These are phyloP conservation scores for Rhizopogon parksii DNA, from an alignment of 1,284 basidiomycete species.

Conservation along the genomic window DNA sequence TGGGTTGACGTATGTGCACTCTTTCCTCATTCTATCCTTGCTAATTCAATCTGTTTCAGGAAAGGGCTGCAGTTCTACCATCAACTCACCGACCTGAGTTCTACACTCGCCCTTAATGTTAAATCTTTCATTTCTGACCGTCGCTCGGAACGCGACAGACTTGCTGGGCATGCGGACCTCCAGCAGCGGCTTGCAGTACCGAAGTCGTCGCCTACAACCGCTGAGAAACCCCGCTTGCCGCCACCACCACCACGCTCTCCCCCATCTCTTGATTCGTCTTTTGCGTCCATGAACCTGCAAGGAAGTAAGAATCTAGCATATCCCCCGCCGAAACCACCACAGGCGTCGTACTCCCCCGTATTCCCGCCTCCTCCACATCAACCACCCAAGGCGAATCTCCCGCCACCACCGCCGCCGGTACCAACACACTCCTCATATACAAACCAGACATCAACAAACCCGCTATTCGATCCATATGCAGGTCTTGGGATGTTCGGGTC, in stretches of 20 bases:
- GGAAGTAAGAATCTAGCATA: slow-evolving; percentile 21
- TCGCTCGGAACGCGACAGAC: slow-evolving; percentile 62
- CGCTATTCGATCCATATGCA: slow-evolving; percentile 48
- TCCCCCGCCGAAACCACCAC: slow-evolving; percentile 23
- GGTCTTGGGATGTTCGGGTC: slow-evolving; percentile 40
- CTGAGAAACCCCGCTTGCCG: slow-evolving; percentile 44
- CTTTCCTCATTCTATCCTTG: slow-evolving; percentile 7
- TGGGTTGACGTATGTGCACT: slow-evolving; percentile 64
- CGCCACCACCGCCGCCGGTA: slow-evolving; percentile 35
- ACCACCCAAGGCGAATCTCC: slow-evolving; percentile 23
- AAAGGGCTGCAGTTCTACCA: slow-evolving; percentile 88
- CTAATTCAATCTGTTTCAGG: slow-evolving; percentile 30
- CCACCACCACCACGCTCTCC: slow-evolving; percentile 38
- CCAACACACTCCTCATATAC: slow-evolving; percentile 30
- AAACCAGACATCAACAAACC: slow-evolving; percentile 17
- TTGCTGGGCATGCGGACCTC: slow-evolving; percentile 67
- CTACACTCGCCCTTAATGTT: slow-evolving; percentile 54
- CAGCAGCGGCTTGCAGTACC: slow-evolving; percentile 50
- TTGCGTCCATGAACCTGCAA: slow-evolving; percentile 45
- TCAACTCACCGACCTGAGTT: slow-evolving; percentile 68
- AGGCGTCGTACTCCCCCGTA: slow-evolving; percentile 20
- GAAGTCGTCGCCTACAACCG: slow-evolving; percentile 35
- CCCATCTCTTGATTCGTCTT: slow-evolving; percentile 41
- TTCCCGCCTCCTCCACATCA: slow-evolving; percentile 30
- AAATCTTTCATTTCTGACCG: slow-evolving; percentile 60